Percentiles rank a stretch among this genome's conserved stretches.
Conservation (phyloP, 768 basidiomycete genomes). For the Lentinula lateritia region DNA sequence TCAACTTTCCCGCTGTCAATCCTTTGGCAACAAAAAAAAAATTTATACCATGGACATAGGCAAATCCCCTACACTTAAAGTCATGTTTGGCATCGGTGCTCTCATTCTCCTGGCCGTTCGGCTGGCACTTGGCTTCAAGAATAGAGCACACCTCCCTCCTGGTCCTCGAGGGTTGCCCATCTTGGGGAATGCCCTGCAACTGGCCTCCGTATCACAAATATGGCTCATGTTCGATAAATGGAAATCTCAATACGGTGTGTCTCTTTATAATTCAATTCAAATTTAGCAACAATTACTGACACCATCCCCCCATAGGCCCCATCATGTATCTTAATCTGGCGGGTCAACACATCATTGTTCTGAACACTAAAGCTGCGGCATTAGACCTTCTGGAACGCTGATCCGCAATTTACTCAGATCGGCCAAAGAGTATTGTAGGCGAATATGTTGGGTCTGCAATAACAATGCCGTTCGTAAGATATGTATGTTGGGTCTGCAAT, state of each 20-base stretch:
- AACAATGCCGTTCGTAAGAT: background rate
- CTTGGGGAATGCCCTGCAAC: conserved; percentile 19
- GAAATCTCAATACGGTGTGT: background rate
- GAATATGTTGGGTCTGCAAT: background rate
- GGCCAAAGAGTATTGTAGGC: background rate
- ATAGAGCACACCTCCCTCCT: conserved; percentile 15
- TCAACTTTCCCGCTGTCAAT: too few relatives aligned
- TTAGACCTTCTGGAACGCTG: background rate
- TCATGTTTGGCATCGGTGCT: too few relatives aligned
- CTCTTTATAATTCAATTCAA: background rate
- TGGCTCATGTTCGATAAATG: background rate
- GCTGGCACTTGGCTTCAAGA: too few relatives aligned
- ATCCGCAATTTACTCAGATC: background rate
- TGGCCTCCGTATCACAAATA: background rate
- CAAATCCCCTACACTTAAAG: too few relatives aligned
- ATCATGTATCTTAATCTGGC: background rate
- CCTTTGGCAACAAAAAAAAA: too few relatives aligned
- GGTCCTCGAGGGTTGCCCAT: conserved; percentile 27
- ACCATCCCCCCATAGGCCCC: background rate
- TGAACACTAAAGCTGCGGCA: background rate
- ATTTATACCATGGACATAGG: too few relatives aligned
- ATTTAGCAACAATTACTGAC: background rate
- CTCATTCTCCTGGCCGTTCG: too few relatives aligned
- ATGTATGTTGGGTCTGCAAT: too few relatives aligned
- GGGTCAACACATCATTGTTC: background rate